Base-by-base conservation (phyloP, 331 rosid species). In the Cydonia oblonga region DNA sequence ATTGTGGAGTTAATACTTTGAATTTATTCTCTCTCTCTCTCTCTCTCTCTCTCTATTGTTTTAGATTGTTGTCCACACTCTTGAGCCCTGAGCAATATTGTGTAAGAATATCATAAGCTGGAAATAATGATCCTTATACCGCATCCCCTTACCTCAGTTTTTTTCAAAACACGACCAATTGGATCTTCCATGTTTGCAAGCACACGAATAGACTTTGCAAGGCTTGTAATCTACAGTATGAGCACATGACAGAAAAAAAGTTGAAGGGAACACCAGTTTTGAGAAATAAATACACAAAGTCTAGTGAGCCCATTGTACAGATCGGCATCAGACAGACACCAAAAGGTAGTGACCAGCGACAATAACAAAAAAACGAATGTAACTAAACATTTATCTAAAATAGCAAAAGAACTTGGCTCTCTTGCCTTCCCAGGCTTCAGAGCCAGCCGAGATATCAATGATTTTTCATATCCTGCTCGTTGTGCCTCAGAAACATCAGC, bases 181-280 rank as follows among this genome's bases (percentile, higher is more conserved):
- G 97, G 97, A 87, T 95, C 99, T 79, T 91, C 96, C 96, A 95
- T 95, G 72, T 89, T 87, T 77, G 99, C 96, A 72, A 95, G 88
- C 68, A 82, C 68, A 62, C 97, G 90, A 30, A 91, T 69, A 54
- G 93, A 89, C 72, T 84, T 88, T 46, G 97, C 96, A 73, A 95
- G 97, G 83, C 77, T 80, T 76, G 86, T 72, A 80, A 95, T 87
- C 99, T 95, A 92, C 78, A 70, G 64, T 35, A 78, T 24, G 65
- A 22, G 52, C 76, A 75, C 4, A 23, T 25, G 74, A 61, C 62
- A 83, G 75, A 77, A 75, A 49, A 80, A 66, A 53, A 53, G 44
- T 51, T 7, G 23, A 23, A 69, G 64, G 46, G 26, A 40, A 30
- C 63, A 38, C 33, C 63, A 64, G 3, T 66, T 75, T 59, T 53